Evolutionary conservation across 177 flowering plant genomes (phyloP).

Genomic region (Vitis hybrid): DNA sequence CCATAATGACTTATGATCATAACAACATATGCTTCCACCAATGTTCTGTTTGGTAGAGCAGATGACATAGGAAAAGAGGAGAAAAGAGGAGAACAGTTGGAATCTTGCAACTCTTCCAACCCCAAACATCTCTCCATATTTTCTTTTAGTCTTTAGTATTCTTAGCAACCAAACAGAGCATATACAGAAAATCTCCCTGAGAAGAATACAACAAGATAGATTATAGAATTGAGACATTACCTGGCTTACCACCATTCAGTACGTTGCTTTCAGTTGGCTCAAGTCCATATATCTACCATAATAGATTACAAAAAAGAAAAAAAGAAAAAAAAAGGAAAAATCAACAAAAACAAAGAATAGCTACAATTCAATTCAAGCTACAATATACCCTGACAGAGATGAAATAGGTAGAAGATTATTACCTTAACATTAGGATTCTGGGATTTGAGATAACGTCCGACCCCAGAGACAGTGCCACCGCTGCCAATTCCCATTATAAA

Average conservation of each 20-base stretch:
- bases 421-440: constrained; percentile 84
- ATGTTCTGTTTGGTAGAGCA: neutral
- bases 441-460: constrained; percentile 64
- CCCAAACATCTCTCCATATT: neutral
- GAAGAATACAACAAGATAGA: too few species aligned
- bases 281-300: constrained; percentile 52
- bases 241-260: constrained; percentile 77
- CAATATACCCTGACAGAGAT: neutral
- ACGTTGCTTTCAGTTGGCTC: constrained; percentile 77
- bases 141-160: too few species aligned
- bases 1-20: too few species aligned
- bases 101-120: neutral
- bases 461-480: constrained; percentile 93
- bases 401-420: neutral
- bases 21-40: neutral
- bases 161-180: neutral
- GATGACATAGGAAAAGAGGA: too few species aligned
- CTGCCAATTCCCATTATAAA: constrained; percentile 93
- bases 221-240: constrained; percentile 19
- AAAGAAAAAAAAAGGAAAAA: neutral
- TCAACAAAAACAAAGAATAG: neutral
- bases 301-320: neutral
- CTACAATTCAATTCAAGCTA: too few species aligned
- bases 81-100: too few species aligned
- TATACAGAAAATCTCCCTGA: neutral